Base-by-base conservation (phyloP, 1,284 basidiomycete species). In the Microbotryum intermedium region DNA sequence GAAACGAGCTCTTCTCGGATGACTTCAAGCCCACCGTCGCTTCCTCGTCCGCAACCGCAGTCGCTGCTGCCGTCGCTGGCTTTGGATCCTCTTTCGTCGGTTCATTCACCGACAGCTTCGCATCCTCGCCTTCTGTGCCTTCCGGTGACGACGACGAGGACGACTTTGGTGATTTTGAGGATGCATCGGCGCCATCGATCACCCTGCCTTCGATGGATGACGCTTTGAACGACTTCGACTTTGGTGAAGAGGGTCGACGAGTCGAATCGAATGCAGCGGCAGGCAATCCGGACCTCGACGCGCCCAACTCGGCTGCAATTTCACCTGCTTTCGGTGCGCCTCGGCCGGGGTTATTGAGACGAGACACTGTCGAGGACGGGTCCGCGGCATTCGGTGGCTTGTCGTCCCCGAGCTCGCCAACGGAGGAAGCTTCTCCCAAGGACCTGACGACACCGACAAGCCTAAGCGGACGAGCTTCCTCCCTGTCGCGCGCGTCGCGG, bases 41-140 rank as follows among this genome's bases (percentile, higher is more conserved):
- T 59, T 82, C 82, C 23, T 82, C 84, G 29, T 77, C 80, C 2
- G 81, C 82, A 2, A 84, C 85, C 66, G 83, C 84, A 47, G 79
- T 77, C 26, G 85, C 34, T 16, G 34, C 34, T 39, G 84, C 69
- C 67, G 88, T 89, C 72, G 85, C 85, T 11, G 87, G 88, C 62
- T 89, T 89, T 55, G 47, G 43, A 13, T 45, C 57, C 10, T 52
- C 57, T 46, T 64, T 58, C 29, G 11, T 42, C 20, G 21, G 34
- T 43, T 23, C 51, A 3, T 64, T 64, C 55, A 55, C 50, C 46
- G 61, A 64, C 51, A 57, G 56, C 42, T 69, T 64, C 26, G 58
- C 54, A 4, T 34, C 66, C 1, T 26, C 30, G 9, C 44, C 55
- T 8, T 51, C 58, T 3, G 23, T 45, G 26, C 29, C 42, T 2